Conservation (phyloP, 371 early-diverging fungal species). For the Mortierella sp. region DNA sequence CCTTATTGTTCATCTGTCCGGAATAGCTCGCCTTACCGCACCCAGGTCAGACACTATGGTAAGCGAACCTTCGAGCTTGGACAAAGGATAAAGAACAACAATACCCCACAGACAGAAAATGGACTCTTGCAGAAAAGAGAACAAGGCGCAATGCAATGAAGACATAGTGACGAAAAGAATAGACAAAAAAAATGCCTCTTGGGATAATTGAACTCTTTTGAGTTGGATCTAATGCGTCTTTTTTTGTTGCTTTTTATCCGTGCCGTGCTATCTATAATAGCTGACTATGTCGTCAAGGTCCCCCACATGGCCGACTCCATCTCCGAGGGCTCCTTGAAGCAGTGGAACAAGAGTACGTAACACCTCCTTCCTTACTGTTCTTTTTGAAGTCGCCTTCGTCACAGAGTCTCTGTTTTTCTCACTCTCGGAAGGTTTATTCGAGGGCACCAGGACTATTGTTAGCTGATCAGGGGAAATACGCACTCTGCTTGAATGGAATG, state of each 20-base stretch:
- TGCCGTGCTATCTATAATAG: constrained; percentile 46
- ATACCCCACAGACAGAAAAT: not conserved
- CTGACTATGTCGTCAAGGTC: constrained; percentile 88
- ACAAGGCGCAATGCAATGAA: constrained; percentile 12
- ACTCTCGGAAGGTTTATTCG: not conserved
- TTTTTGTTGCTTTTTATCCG: constrained; percentile 62
- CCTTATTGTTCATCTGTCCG: not conserved
- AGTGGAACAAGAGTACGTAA: constrained; percentile 94
- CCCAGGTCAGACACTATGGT: constrained; percentile 59
- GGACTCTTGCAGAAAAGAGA: not conserved
- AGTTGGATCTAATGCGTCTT: constrained; percentile 10
- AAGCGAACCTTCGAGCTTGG: constrained; percentile 4
- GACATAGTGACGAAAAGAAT: constrained; percentile 26
- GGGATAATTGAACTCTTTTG: not conserved
- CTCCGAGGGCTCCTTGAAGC: constrained; percentile 95
- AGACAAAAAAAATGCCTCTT: constrained; percentile 3
- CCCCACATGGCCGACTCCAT: constrained; percentile 98
- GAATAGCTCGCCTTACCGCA: constrained; percentile 50
- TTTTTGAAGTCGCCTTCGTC: not conserved
- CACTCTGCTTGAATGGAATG: not conserved
- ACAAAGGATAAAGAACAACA: not conserved
- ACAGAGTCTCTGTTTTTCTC: not conserved
- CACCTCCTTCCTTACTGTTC: not conserved
- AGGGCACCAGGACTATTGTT: not conserved
- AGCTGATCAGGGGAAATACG: not conserved